Evolutionary conservation across 805 yeast genomes (phyloP), one percentile per base, ranked within the genome.

Genomic region (Kluyveromyces aestuarii): DNA sequence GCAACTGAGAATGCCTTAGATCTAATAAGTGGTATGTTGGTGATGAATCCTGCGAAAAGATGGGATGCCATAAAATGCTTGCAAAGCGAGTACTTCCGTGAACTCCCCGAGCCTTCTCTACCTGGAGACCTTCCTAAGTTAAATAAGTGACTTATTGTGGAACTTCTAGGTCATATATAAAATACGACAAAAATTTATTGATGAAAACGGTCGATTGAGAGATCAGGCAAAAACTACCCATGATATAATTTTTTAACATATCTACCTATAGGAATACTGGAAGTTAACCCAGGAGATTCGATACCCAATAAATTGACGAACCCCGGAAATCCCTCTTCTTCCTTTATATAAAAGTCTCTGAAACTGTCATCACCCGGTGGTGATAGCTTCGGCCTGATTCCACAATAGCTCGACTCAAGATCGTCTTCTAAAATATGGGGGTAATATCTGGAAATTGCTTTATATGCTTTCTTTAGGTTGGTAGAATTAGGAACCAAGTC

Each of bases 201-300:
- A 16, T 14, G 17, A 33, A 2, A 42, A 17, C 18, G 16, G 5
- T 37, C 16, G 6, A 30, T 25, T 21, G 8, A 17, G 16, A 2
- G 13, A 8, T n/a, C 27, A 10, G 18, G 14, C 27, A 35, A n/a
- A 18, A 21, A 27, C 40, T 40, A 50, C 8, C 49, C 46, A 37
- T 57, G 60, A 40, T 53, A 56, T 38, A 66, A 39, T 6, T 58
- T 51, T 19, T 62, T 65, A 16, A 89, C 95, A 57, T 84, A 74
- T 58, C 82, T 84, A 0, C 81, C 96, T 50, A 89, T 87, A 0
- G 91, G 95, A 80, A 87, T 70, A 3, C 89, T 72, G 0, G 93
- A 68, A 2, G 97, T 89, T 50, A 89, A 70, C 0, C 96, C 96
- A 0, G 97, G 97, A 58, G 93, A 84, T 62, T 89, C 97, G 13